phyloP scores from a whole-genome alignment of 371 early-diverging fungal species.

The Zopfochytrium polystomum region DNA sequence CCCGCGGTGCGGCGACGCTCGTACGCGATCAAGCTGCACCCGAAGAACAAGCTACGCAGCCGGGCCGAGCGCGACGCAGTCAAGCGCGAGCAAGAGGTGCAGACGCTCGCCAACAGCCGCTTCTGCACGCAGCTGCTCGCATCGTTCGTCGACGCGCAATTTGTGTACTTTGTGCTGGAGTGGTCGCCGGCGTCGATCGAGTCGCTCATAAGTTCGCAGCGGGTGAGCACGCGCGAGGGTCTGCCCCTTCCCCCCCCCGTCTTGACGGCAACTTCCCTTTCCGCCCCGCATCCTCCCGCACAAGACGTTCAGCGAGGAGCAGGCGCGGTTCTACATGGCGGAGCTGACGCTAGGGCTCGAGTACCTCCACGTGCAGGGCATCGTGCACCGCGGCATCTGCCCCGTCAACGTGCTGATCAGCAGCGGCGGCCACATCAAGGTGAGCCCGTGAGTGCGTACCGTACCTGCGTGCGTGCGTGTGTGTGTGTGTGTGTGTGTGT shows the following conservation, averaged over 20 bases:
- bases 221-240: slow-evolving; percentile 2
- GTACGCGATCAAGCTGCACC: slow-evolving; percentile 15
- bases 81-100: slow-evolving; percentile 12
- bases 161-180: slow-evolving; percentile 18
- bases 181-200: slow-evolving; percentile 24
- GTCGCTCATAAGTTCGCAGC: slow-evolving; percentile 15
- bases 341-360: slow-evolving; percentile 72
- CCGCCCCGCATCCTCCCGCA: background rate
- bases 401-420: slow-evolving; percentile 34
- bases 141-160: slow-evolving; percentile 6
- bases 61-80: slow-evolving; percentile 5
- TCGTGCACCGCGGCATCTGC: slow-evolving; percentile 67
- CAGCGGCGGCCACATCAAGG: background rate
- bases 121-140: slow-evolving; percentile 17
- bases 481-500: no score
- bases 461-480: no score
- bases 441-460: no score
- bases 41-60: slow-evolving; percentile 3
- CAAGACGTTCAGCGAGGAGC: slow-evolving; percentile 62
- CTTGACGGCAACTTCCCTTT: background rate
- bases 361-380: slow-evolving; percentile 70
- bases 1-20: slow-evolving; percentile 19
- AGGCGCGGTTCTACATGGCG: slow-evolving; percentile 73
- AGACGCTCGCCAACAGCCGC: background rate
- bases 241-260: background rate